Evolutionary conservation across 2,329 filamentous ascomycete species (phyloP).

Genomic region (Hypoxylon rubiginosum): DNA sequence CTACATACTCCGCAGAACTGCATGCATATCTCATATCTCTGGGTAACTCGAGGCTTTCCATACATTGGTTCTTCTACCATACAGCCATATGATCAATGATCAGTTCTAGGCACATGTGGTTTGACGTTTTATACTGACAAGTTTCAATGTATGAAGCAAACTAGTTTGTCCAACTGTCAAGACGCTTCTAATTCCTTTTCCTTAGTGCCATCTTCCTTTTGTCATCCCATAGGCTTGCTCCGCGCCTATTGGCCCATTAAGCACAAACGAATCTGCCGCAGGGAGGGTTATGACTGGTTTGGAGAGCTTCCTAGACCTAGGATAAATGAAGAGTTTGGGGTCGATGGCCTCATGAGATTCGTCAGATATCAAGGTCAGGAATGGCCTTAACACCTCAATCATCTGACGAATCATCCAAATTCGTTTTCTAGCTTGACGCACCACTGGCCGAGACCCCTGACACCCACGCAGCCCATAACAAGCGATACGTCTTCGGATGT

Average conservation of each 20-base stretch:
- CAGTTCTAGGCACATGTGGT: not conserved
- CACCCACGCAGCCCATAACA: conserved; percentile 27
- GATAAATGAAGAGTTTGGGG: conserved; percentile 9
- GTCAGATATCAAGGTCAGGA: conserved; percentile 2
- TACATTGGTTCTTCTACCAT: not conserved
- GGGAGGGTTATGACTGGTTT: conserved; percentile 17
- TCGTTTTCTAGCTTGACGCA: conserved; percentile 31
- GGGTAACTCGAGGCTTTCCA: not conserved
- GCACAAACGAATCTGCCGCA: conserved; percentile 9
- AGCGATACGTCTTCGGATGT: conserved; percentile 28
- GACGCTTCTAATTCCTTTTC: not conserved
- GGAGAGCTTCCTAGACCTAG: conserved; percentile 18
- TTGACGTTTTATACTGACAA: not conserved
- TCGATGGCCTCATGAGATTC: conserved; percentile 16
- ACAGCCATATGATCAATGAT: not conserved
- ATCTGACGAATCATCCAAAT: conserved; percentile 34
- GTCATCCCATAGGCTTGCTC: not conserved
- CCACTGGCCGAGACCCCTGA: conserved; percentile 13
- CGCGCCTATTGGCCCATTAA: conserved; percentile 14
- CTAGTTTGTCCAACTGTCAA: not conserved
- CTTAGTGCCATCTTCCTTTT: not conserved
- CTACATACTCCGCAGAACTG: not conserved
- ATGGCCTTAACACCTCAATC: conserved; percentile 22
- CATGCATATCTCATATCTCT: not conserved
- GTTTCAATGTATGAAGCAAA: not conserved